Conservation (phyloP, 768 basidiomycete genomes). For the Tulasnella sp. region DNA sequence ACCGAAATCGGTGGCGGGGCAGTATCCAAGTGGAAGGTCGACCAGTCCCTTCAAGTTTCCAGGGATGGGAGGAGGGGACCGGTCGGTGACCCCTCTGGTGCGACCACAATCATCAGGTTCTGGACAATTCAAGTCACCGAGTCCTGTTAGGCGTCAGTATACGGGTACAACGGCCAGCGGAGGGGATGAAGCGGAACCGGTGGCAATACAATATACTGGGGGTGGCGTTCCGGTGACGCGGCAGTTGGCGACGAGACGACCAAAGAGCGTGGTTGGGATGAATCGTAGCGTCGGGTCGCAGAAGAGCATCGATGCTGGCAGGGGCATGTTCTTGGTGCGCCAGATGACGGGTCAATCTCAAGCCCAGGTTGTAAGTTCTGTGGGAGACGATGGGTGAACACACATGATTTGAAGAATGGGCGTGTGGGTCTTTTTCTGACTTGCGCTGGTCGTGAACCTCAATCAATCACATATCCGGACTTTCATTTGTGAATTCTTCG, state of each 20-base stretch:
- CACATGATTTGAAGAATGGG: no score
- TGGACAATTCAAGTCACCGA: background rate
- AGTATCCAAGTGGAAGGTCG: slow-evolving; percentile 16
- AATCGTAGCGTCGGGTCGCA: background rate
- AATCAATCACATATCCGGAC: no score
- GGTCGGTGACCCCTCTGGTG: slow-evolving; percentile 24
- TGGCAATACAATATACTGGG: slow-evolving; percentile 15
- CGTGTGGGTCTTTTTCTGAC: no score
- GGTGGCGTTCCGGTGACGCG: slow-evolving; percentile 19
- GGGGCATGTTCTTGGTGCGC: slow-evolving; percentile 64
- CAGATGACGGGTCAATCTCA: slow-evolving; percentile 53
- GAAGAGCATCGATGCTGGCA: slow-evolving; percentile 56
- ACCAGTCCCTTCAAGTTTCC: slow-evolving; percentile 63
- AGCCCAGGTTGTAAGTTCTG: no score
- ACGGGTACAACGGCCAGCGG: background rate
- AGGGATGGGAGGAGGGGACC: slow-evolving; percentile 23
- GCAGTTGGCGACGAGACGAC: slow-evolving; percentile 36
- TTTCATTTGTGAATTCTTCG: no score
- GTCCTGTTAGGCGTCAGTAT: background rate
- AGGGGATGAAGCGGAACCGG: background rate
- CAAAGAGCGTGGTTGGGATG: slow-evolving; percentile 48
- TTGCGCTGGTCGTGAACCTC: no score
- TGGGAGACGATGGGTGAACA: no score
- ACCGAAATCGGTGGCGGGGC: background rate
- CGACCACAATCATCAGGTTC: background rate